phyloP scores from a whole-genome alignment of 345 rosid species.

The Moricandia arvensis region DNA sequence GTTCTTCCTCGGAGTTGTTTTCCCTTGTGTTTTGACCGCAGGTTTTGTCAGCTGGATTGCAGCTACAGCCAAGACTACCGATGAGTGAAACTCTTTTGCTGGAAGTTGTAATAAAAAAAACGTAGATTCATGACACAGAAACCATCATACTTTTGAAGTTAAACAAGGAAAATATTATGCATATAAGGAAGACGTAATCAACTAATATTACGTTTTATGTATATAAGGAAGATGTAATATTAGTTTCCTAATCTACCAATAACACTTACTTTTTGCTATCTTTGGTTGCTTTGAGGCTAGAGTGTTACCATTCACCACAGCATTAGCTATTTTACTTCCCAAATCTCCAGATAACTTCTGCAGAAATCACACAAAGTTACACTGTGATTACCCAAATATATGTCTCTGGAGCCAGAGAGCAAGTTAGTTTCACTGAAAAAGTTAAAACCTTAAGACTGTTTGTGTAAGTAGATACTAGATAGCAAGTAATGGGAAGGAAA shows the following conservation, averaged over 20 bases:
- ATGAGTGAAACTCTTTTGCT: slow-evolving; percentile 42
- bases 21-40: background rate
- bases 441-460: background rate
- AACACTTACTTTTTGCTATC: slow-evolving; percentile 32
- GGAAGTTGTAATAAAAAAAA: slow-evolving; percentile 8
- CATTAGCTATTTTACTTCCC: slow-evolving; percentile 29
- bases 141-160: background rate
- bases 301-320: slow-evolving; percentile 43
- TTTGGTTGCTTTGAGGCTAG: slow-evolving; percentile 28
- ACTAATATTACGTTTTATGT: background rate
- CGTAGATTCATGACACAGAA: slow-evolving; percentile 3
- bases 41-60: slow-evolving; percentile 16
- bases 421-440: background rate
- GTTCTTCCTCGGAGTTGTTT: slow-evolving; percentile 30
- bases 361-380: background rate
- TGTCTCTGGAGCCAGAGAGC: background rate
- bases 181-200: background rate
- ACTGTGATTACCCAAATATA: background rate
- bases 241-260: background rate
- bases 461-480: background rate
- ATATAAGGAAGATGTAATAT: too few relatives aligned
- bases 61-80: slow-evolving; percentile 45
- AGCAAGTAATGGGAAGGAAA: background rate
- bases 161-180: background rate
- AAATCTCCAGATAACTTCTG: slow-evolving; percentile 34